Percentiles rank a stretch among this genome's conserved stretches.
These are phyloP conservation scores for Aspergillus spinulosporus DNA, from an alignment of 2,329 filamentous ascomycete genomes.

Conservation along the genomic window DNA sequence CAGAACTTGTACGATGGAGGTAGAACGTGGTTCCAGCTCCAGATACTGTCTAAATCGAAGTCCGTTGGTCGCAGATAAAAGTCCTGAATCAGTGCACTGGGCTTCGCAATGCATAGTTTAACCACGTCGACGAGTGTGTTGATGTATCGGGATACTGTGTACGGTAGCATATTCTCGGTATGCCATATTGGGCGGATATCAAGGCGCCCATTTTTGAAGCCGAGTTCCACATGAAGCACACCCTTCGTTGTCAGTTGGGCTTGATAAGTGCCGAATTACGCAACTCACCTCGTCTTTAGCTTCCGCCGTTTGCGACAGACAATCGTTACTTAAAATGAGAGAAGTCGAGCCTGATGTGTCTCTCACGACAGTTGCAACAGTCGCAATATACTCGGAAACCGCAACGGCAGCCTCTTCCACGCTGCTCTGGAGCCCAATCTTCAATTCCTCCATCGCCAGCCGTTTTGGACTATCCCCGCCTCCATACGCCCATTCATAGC, in stretches of 20 bases:
- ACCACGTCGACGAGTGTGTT: slow-evolving; percentile 47
- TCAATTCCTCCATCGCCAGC: slow-evolving; percentile 36
- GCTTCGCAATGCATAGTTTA: slow-evolving; percentile 34
- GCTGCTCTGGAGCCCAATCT: slow-evolving; percentile 34
- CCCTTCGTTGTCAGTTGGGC: slow-evolving; percentile 24
- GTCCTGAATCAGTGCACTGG: slow-evolving; percentile 32
- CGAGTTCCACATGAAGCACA: slow-evolving; percentile 35
- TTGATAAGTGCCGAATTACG: background rate
- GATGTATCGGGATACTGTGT: slow-evolving; percentile 47
- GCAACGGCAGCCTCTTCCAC: slow-evolving; percentile 29
- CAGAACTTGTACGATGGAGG: slow-evolving; percentile 47
- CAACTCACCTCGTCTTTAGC: slow-evolving; percentile 27
- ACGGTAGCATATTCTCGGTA: slow-evolving; percentile 43
- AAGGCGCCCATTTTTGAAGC: slow-evolving; percentile 30
- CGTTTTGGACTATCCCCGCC: slow-evolving; percentile 15
- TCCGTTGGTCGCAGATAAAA: slow-evolving; percentile 33
- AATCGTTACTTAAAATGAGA: slow-evolving; percentile 29
- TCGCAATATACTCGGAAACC: slow-evolving; percentile 30
- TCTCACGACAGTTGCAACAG: slow-evolving; percentile 12
- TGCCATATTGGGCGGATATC: slow-evolving; percentile 46
- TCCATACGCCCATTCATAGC: slow-evolving; percentile 45
- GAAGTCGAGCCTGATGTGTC: slow-evolving; percentile 6
- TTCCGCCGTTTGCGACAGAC: slow-evolving; percentile 22
- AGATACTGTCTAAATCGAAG: slow-evolving; percentile 48
- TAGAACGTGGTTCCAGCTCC: slow-evolving; percentile 50